phyloP scores from a whole-genome alignment of 129 eudicot species.

The Saussurea involucrata region DNA sequence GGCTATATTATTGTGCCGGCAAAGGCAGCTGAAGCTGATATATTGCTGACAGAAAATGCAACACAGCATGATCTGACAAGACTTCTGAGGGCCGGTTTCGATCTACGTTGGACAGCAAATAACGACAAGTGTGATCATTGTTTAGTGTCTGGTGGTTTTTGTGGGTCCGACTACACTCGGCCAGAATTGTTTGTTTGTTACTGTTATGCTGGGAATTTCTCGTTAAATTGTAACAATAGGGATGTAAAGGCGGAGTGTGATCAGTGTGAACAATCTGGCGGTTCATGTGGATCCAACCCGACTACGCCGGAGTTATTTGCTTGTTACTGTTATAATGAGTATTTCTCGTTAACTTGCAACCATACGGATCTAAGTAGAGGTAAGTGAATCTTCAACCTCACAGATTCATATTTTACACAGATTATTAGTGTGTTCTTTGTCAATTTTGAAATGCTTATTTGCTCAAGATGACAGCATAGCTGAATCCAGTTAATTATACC shows the following conservation, averaged over 20 bases:
- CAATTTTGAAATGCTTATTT: too few relatives aligned
- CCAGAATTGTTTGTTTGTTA: constrained; percentile 32
- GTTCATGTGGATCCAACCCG: constrained; percentile 37
- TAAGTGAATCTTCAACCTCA: not conserved
- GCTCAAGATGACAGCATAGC: too few relatives aligned
- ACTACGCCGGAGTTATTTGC: constrained; percentile 17
- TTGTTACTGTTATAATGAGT: constrained; percentile 34
- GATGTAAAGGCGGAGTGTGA: not conserved
- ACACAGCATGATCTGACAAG: not conserved
- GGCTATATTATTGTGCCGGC: too few relatives aligned
- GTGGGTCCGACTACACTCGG: constrained; percentile 31
- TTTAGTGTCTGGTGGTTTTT: constrained; percentile 37
- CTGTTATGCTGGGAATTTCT: constrained; percentile 23
- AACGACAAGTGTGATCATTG: constrained; percentile 28
- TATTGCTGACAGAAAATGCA: not conserved
- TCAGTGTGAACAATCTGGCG: constrained; percentile 34
- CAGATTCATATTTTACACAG: not conserved
- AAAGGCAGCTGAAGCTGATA: not conserved
- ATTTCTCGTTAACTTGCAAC: constrained; percentile 18
- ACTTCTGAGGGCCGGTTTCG: constrained; percentile 35
- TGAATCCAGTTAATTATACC: not conserved
- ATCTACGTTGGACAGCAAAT: constrained; percentile 39
- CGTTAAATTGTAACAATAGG: not conserved
- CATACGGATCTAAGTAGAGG: not conserved
- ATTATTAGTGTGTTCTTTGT: too few relatives aligned